phyloP scores from a whole-genome alignment of 2,329 filamentous ascomycete genomes.

The Trichoderma brevicompactum region DNA sequence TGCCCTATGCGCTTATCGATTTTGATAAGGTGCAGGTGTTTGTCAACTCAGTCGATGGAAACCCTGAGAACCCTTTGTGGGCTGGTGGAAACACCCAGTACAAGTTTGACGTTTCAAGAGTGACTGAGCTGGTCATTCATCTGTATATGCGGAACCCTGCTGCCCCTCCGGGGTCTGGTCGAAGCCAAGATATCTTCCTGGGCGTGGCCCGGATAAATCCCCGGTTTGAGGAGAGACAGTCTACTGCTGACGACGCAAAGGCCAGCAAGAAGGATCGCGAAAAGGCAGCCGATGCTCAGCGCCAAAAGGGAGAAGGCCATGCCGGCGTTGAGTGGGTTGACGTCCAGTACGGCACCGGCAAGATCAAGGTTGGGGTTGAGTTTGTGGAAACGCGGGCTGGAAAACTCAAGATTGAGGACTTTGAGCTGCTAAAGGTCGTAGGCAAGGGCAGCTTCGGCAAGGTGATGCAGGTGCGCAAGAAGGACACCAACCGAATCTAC shows the following conservation, averaged over 20 bases:
- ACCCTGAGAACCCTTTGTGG: constrained; percentile 93
- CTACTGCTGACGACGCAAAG: constrained; percentile 77
- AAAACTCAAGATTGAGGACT: constrained; percentile 94
- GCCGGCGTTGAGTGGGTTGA: constrained; percentile 87
- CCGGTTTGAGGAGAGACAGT: constrained; percentile 80
- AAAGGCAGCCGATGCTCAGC: constrained; percentile 69
- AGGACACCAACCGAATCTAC: constrained; percentile 96
- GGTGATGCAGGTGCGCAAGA: constrained; percentile 99
- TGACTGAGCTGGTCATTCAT: constrained; percentile 88
- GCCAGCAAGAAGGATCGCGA: constrained; percentile 84
- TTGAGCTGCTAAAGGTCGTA: constrained; percentile 95
- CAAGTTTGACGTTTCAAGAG: constrained; percentile 97
- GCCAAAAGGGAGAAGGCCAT: constrained; percentile 57
- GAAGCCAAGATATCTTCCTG: constrained; percentile 95
- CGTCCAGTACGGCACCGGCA: constrained; percentile 85
- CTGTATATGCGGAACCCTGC: constrained; percentile 93
- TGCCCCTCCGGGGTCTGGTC: constrained; percentile 80
- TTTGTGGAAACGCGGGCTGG: constrained; percentile 91
- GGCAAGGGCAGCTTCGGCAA: constrained; percentile 99
- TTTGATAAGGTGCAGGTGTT: constrained; percentile 99
- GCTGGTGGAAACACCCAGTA: constrained; percentile 98
- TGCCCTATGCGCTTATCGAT: constrained; percentile 94
- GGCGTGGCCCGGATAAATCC: constrained; percentile 89
- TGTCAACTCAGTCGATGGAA: constrained; percentile 94
- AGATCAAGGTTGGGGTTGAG: constrained; percentile 88